A percentile compares a stretch with the other conserved stretches of the same genome.
These are phyloP conservation scores for Aspergillus sp. DNA, from an alignment of 2,329 filamentous ascomycete genomes.

Conservation along the genomic window DNA sequence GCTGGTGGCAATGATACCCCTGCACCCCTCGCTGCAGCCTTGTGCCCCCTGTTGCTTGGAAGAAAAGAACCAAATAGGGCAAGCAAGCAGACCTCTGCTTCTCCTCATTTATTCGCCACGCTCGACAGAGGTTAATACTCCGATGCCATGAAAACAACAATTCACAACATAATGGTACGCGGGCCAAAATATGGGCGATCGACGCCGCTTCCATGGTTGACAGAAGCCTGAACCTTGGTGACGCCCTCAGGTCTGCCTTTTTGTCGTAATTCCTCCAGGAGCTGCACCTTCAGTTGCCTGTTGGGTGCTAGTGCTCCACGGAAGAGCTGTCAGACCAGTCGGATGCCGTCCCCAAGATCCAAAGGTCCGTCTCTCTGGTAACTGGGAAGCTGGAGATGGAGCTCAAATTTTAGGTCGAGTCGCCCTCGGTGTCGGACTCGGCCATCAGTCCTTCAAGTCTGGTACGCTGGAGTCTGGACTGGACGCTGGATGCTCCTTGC, in stretches of 20 bases:
- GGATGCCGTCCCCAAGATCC: not conserved
- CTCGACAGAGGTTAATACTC: not conserved
- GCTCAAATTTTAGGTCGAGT: not conserved
- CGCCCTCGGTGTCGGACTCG: not conserved
- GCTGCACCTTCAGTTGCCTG: not conserved
- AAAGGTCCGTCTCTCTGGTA: conserved; percentile 6
- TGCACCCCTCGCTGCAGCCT: conserved; percentile 3
- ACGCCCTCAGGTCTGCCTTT: not conserved
- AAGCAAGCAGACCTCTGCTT: too few relatives aligned
- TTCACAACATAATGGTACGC: too few relatives aligned
- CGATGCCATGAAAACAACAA: not conserved
- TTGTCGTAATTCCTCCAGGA: not conserved
- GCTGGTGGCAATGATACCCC: conserved; percentile 15
- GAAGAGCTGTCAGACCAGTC: conserved; percentile 2
- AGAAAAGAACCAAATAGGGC: too few relatives aligned
- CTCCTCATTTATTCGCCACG: not conserved
- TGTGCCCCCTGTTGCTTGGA: not conserved
- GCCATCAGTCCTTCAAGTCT: too few relatives aligned
- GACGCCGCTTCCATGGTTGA: conserved; percentile 4
- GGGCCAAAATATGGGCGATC: conserved; percentile 2
- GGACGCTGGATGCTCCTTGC: not conserved
- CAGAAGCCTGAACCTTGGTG: not conserved
- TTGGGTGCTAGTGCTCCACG: not conserved
- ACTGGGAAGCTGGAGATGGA: not conserved
- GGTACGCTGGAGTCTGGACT: not conserved